Evolutionary conservation across 805 yeast species (phyloP).

Genomic region (Candida palmyrensis): DNA sequence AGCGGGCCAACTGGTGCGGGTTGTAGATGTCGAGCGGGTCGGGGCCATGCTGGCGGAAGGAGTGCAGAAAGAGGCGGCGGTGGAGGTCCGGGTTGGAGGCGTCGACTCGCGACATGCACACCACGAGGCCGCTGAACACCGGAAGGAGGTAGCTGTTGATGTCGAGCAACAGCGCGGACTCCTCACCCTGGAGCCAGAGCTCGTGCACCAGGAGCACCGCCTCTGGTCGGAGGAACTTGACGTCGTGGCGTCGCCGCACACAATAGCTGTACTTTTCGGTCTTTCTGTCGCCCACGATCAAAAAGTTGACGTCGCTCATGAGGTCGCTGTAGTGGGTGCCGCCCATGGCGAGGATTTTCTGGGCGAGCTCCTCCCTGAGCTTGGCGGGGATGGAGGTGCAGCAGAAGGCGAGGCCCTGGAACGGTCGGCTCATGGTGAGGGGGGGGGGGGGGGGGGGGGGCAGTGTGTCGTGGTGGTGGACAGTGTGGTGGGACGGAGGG

Average conservation of each 20-base stretch:
- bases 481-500: too few relatives aligned
- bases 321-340: conserved; percentile 54
- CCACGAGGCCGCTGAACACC: conserved; percentile 39
- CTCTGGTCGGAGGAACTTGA: conserved; percentile 48
- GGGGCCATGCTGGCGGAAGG: conserved; percentile 13
- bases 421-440: conserved; percentile 35
- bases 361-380: conserved; percentile 37
- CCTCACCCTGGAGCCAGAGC: conserved; percentile 51
- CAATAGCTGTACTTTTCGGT: conserved; percentile 54
- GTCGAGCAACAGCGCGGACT: conserved; percentile 17
- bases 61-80: conserved; percentile 12
- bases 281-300: conserved; percentile 54
- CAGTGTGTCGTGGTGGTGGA: too few relatives aligned
- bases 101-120: conserved; percentile 41
- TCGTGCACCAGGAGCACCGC: conserved; percentile 41
- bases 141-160: conserved; percentile 27
- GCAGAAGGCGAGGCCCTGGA: conserved; percentile 48
- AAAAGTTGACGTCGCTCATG: conserved; percentile 54
- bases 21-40: conserved; percentile 7
- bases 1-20: conserved; percentile 24
- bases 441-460: too few relatives aligned
- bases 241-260: conserved; percentile 48
- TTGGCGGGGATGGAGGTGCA: conserved; percentile 47
- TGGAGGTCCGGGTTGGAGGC: conserved; percentile 10
- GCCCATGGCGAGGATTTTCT: conserved; percentile 50